phyloP scores from a whole-genome alignment of 148 eudicot genomes.

The Selenicereus undatus region DNA sequence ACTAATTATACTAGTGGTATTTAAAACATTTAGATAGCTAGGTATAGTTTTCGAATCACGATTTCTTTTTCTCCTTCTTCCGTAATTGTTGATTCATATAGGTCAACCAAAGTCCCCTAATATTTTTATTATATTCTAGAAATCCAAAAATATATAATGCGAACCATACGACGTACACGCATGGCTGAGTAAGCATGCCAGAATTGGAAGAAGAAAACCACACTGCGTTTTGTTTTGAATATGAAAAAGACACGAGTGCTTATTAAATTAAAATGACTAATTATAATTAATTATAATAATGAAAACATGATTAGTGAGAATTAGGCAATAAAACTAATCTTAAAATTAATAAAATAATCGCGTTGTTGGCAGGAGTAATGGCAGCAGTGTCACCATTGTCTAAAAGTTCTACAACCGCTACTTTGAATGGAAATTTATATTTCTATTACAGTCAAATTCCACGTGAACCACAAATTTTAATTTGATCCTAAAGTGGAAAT shows the following conservation, averaged over 20 bases:
- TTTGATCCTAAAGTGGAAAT: not conserved
- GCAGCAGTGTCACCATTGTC: constrained; percentile 14
- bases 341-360: not conserved
- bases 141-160: not conserved
- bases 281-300: not conserved
- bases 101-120: not conserved
- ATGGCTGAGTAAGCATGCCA: not conserved
- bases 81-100: not conserved
- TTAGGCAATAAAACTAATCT: not conserved
- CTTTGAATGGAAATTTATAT: not conserved
- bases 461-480: not conserved
- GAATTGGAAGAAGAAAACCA: not conserved
- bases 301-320: not conserved
- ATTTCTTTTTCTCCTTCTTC: not conserved
- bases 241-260: not conserved
- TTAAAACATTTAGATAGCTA: too few species aligned
- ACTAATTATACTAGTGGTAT: too few species aligned
- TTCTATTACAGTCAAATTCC: constrained; percentile 11
- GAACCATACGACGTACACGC: not conserved
- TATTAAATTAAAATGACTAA: too few species aligned
- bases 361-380: constrained; percentile 1
- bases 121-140: not conserved
- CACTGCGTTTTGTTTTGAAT: not conserved
- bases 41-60: not conserved
- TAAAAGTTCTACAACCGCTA: constrained; percentile 12